A percentile compares a stretch with the other conserved stretches of the same genome.
phyloP scores from a whole-genome alignment of 2,329 filamentous ascomycete genomes.

The Trichoderma asperellum region DNA sequence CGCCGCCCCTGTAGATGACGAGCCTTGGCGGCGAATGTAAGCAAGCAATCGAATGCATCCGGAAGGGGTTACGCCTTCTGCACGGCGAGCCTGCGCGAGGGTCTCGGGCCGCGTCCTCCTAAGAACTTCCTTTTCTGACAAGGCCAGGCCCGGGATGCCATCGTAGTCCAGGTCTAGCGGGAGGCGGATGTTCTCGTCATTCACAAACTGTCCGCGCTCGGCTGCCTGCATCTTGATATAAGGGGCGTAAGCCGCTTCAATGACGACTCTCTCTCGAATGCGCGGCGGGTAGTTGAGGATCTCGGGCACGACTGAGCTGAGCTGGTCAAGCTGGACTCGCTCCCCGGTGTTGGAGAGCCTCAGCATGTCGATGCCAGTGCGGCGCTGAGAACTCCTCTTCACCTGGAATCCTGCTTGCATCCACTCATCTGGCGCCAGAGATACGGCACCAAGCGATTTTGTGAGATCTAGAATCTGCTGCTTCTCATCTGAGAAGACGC shows the following conservation, averaged over 20 bases:
- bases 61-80: slow-evolving; percentile 76
- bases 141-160: slow-evolving; percentile 71
- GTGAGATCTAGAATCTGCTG: slow-evolving; percentile 70
- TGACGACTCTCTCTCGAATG: slow-evolving; percentile 71
- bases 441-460: slow-evolving; percentile 60
- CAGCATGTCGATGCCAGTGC: slow-evolving; percentile 79
- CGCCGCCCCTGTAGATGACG: not conserved
- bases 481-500: slow-evolving; percentile 65
- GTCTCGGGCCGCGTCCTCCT: slow-evolving; percentile 75
- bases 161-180: slow-evolving; percentile 79
- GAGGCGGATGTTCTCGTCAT: slow-evolving; percentile 75
- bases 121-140: slow-evolving; percentile 76
- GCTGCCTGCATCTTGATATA: slow-evolving; percentile 76
- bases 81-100: slow-evolving; percentile 82
- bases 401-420: slow-evolving; percentile 69
- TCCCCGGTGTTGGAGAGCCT: slow-evolving; percentile 62
- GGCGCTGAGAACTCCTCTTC: slow-evolving; percentile 65
- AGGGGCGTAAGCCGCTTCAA: slow-evolving; percentile 85
- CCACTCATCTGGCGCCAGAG: slow-evolving; percentile 68
- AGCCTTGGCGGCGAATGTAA: slow-evolving; percentile 54
- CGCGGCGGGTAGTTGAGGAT: slow-evolving; percentile 58
- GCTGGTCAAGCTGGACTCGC: slow-evolving; percentile 51
- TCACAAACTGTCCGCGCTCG: slow-evolving; percentile 67
- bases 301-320: slow-evolving; percentile 62
- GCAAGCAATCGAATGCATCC: slow-evolving; percentile 64